Evolutionary conservation across 768 basidiomycete species (phyloP).

Genomic region (Fomitopsis pulvina): DNA sequence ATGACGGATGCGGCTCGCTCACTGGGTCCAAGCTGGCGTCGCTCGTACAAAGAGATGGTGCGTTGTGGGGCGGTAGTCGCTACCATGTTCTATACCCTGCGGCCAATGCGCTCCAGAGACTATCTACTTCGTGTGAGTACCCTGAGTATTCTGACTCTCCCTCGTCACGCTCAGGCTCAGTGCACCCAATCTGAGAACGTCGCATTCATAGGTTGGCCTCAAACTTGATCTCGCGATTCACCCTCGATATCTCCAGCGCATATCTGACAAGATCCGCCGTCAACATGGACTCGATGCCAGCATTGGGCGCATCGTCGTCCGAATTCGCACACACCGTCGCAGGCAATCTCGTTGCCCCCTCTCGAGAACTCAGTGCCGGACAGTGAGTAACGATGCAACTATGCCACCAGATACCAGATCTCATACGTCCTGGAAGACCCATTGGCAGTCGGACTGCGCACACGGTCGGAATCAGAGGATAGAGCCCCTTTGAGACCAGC

Average conservation of each 20-base stretch:
- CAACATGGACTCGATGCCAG: not conserved
- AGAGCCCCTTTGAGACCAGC: not conserved
- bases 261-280: not conserved
- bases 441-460: not conserved
- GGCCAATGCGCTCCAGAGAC: constrained; percentile 1
- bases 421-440: constrained; percentile 2
- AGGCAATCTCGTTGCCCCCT: constrained; percentile 4
- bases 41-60: constrained; percentile 1
- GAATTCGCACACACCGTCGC: not conserved
- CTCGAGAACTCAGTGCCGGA: not conserved
- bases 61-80: not conserved
- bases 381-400: not conserved
- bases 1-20: not conserved
- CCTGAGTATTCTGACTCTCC: not conserved
- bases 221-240: constrained; percentile 11
- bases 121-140: constrained; percentile 4
- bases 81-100: not conserved
- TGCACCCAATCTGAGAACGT: not conserved
- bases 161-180: not conserved
- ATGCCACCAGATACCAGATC: not conserved
- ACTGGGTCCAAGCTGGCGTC: not conserved
- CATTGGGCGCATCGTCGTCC: not conserved
- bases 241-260: constrained; percentile 9
- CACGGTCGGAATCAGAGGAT: not conserved
- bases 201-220: not conserved